Evolutionary conservation across 257 asterid species (phyloP), one percentile per base, ranked within the genome.

Genomic region (Penstemon newberryi): DNA sequence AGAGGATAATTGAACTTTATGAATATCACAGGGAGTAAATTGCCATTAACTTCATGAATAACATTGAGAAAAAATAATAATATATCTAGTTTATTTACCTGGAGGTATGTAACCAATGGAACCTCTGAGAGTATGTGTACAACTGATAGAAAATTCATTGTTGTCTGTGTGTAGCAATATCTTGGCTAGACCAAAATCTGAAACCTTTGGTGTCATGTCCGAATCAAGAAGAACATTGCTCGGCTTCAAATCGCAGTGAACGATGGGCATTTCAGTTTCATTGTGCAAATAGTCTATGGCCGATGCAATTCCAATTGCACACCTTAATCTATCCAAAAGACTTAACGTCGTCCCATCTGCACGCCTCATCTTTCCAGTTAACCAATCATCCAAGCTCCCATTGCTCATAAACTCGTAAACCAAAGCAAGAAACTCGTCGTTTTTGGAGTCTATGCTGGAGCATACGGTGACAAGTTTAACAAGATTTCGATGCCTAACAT

Each of bases 81-180:
- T n/a, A n/a, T n/a, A n/a, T n/a, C n/a, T n/a, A n/a, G 18, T 15
- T 2, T 25, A 2, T 36, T 11, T 76, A 82, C 96, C 96, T 82
- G 93, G 91, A 61, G 93, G 87, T 38, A 86, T 84, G 77, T 88
- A 86, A 65, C 96, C 93, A 18, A 88, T 84, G 46, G 96, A 79
- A 39, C 91, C 96, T 72, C 76, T 86, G 8, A 88, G 84, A 38
- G 77, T 58, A 70, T 82, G 74, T 19, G 83, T 54, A 61, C 77
- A 77, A 25, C 33, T 25, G 37, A 78, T 53, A 5, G 83, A 80
- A 60, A 58, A 43, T 47, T 72, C 78, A 44, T 73, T 41, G 52
- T 44, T 65, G 50, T 60, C 61, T 39, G 68, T 41, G 52, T 66
- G 75, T 5, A 79, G 51, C 83, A 82, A 59, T 47, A 73, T 56